Evolutionary conservation across 495 filamentous ascomycete genomes (phyloP), one percentile per base, ranked within the genome.

Genomic region (Pseudoneurospora amorphoporcata): DNA sequence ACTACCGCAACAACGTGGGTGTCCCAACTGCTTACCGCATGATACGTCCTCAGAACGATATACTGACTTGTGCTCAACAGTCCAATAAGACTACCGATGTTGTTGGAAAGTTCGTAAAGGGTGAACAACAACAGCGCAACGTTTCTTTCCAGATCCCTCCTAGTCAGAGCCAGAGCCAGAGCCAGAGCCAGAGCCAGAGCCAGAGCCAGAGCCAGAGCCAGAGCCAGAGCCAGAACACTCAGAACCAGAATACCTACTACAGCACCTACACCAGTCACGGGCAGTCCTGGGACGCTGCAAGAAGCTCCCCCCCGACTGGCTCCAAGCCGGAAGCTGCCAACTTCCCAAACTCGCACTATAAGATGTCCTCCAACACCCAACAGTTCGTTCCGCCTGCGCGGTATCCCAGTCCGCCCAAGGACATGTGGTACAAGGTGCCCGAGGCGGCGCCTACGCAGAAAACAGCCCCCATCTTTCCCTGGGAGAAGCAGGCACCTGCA

Each of bases 391-490:
- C 93, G 47, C 94, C 94, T 39, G 76, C 85, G 45, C 85, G 85
- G 58, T 94, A 95, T 73, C 93, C 93, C 0, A 92, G 92, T 79
- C 92, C 93, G 17, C 94, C 93, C 2, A 92, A 89, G 77, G 86
- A 91, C 72, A 92, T 95, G 91, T 95, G 89, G 83, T 95, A 94
- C 76, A 82, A 94, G 75, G 86, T 94, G 29, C 87, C 86, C 19
- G 84, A 88, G 58, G 86, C 84, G 12, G 87, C 86, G 35, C 81
- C 86, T 65, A 83, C 84, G 32, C 81, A 89, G 72, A 87, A 84
- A 71, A 86, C 89, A 3, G 85, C 86, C 43, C 86, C 89, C 8
- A 85, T 97, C 39, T 98, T 98, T 81, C 94, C 94, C 16, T 98
- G 94, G 94, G 94, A 98, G 78, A 78, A 75, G 32, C 79, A 87